Conservation (phyloP, 1,284 basidiomycete genomes). For the Cerrena zonata region DNA sequence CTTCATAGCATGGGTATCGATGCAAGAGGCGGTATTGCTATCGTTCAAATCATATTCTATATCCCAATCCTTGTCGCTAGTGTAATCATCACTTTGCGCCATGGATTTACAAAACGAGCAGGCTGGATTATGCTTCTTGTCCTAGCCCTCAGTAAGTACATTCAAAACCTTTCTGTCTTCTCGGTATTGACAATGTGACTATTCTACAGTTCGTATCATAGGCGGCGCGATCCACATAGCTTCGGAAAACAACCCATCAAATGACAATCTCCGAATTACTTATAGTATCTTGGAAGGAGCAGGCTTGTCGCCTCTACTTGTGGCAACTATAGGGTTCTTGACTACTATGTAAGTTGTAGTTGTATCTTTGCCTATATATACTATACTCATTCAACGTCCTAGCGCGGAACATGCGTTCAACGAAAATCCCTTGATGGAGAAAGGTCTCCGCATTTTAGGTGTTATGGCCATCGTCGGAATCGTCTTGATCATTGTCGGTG, state of each 20-base stretch:
- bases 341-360: constrained; percentile 47
- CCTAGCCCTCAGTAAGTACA: constrained; percentile 15
- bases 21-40: constrained; percentile 14
- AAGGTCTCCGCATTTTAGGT: constrained; percentile 34
- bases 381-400: constrained; percentile 17
- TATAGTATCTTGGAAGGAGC: constrained; percentile 50
- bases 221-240: constrained; percentile 53
- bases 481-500: constrained; percentile 47
- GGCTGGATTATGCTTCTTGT: constrained; percentile 57
- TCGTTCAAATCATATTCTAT: constrained; percentile 34
- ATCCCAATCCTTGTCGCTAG: constrained; percentile 44
- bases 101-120: constrained; percentile 49
- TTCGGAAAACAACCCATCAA: constrained; percentile 34
- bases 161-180: not conserved
- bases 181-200: constrained; percentile 5
- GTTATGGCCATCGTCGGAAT: constrained; percentile 41
- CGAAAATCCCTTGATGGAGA: constrained; percentile 15
- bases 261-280: constrained; percentile 40
- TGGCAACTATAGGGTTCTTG: constrained; percentile 54
- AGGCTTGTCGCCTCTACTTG: constrained; percentile 47
- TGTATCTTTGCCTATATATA: not conserved
- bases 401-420: constrained; percentile 19
- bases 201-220: constrained; percentile 45
- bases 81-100: constrained; percentile 39
- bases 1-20: constrained; percentile 4